Evolutionary conservation across 2,329 filamentous ascomycete species (phyloP).

Genomic region (Salinomyces thailandicus): DNA sequence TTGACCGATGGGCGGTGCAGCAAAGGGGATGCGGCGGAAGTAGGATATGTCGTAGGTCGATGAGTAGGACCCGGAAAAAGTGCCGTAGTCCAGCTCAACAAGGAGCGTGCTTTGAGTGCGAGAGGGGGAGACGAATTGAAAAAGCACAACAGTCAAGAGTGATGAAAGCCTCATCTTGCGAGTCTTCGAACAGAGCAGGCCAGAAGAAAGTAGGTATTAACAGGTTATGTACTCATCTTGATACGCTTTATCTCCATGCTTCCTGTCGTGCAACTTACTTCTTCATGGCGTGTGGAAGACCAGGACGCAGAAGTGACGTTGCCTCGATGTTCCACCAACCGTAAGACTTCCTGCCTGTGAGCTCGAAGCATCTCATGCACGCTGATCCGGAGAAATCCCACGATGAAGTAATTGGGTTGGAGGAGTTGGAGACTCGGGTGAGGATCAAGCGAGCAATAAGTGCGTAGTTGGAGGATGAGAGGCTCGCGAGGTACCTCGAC

Average conservation of each 20-base stretch:
- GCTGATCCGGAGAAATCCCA: conserved; percentile 1
- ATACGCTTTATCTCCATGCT: too few species aligned
- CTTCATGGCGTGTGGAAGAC: not conserved
- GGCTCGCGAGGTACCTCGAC: too few species aligned
- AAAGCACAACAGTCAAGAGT: not conserved
- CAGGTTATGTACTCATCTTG: not conserved
- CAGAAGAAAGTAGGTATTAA: not conserved
- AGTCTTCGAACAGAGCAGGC: not conserved
- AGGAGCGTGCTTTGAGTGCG: not conserved
- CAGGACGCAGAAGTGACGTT: not conserved
- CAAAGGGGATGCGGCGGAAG: conserved; percentile 47
- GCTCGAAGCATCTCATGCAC: not conserved
- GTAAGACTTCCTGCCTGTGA: not conserved
- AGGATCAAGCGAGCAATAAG: not conserved
- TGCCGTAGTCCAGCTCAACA: conserved; percentile 14
- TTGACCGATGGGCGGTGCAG: conserved; percentile 39
- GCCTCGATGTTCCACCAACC: conserved; percentile 1
- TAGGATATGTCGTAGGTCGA: conserved; percentile 12
- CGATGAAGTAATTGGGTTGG: not conserved
- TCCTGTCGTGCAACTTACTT: not conserved
- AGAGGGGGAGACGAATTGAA: too few species aligned
- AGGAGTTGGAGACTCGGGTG: not conserved
- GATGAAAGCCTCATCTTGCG: not conserved
- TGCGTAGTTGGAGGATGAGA: too few species aligned
- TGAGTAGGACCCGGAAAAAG: conserved; percentile 14